Conservation (phyloP, 257 asterid species). For the Solanum chaucha region DNA sequence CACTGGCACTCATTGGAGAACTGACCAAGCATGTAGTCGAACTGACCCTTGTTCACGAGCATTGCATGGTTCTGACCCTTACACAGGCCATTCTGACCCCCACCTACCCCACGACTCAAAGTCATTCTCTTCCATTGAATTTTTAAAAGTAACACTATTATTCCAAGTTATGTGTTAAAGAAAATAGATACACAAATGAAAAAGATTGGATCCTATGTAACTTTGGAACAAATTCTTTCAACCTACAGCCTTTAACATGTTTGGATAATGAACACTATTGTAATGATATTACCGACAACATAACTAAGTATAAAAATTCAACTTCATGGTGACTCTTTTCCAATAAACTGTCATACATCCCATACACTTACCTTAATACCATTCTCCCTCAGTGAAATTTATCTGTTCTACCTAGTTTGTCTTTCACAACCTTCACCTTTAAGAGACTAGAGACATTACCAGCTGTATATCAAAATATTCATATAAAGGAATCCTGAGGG, state of each 20-base stretch:
- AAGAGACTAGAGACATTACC: not conserved
- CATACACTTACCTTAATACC: not conserved
- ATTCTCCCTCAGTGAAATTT: not conserved
- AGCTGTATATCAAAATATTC: not conserved
- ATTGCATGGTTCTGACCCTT: not conserved
- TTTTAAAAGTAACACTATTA: not conserved
- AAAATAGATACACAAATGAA: not conserved
- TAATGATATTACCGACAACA: not conserved
- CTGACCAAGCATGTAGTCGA: not conserved
- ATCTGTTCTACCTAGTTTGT: not conserved
- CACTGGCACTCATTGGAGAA: not conserved
- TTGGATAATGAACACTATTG: not conserved
- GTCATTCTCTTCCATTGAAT: not conserved
- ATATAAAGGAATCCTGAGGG: not conserved
- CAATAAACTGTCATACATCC: not conserved
- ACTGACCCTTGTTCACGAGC: not conserved
- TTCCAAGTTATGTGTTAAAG: not conserved
- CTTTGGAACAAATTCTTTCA: not conserved
- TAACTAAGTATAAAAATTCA: not conserved
- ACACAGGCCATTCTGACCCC: not conserved
- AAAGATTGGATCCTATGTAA: not conserved
- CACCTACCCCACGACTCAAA: not conserved
- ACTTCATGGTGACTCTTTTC: not conserved
- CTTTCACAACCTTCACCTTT: not conserved
- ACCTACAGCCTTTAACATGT: not conserved